phyloP scores from a whole-genome alignment of 2,329 filamentous ascomycete genomes.

The Aspergillus nomiae region DNA sequence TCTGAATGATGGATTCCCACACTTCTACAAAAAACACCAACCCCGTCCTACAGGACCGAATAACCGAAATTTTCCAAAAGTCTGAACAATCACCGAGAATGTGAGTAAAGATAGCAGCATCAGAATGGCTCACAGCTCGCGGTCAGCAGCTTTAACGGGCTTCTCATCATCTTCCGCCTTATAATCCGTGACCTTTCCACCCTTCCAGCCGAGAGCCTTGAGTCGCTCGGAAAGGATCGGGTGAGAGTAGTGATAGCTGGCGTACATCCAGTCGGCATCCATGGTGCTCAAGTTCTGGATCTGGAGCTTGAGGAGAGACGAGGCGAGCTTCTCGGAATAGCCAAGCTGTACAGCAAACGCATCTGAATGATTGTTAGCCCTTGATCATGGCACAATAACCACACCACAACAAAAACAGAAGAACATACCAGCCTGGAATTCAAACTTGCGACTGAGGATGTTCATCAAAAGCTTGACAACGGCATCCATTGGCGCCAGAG shows the following conservation, averaged over 20 bases:
- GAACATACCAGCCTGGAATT: slow-evolving; percentile 80
- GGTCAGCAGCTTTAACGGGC: slow-evolving; percentile 70
- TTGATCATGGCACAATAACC: not conserved
- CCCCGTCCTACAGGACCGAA: not conserved
- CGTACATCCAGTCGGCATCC: slow-evolving; percentile 98
- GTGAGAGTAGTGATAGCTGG: slow-evolving; percentile 97
- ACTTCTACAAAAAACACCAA: slow-evolving; percentile 4
- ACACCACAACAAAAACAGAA: not conserved
- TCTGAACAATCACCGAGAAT: not conserved
- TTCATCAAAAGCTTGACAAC: slow-evolving; percentile 95
- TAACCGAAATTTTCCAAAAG: not conserved
- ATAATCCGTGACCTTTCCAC: slow-evolving; percentile 50
- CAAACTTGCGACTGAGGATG: slow-evolving; percentile 87
- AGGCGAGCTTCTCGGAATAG: slow-evolving; percentile 78
- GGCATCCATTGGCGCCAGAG: slow-evolving; percentile 92
- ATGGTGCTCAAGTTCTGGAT: slow-evolving; percentile 97
- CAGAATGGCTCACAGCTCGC: slow-evolving; percentile 64
- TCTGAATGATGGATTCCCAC: not conserved
- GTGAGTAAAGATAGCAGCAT: slow-evolving; percentile 7
- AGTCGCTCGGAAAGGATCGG: slow-evolving; percentile 93
- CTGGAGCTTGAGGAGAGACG: slow-evolving; percentile 93
- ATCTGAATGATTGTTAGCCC: slow-evolving; percentile 53
- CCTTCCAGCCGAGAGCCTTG: slow-evolving; percentile 85
- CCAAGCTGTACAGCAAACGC: slow-evolving; percentile 83
- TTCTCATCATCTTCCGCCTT: slow-evolving; percentile 59